A percentile compares a stretch with the other conserved stretches of the same genome.
phyloP scores from a whole-genome alignment of 768 basidiomycete species.

The Lactifluus volemus region DNA sequence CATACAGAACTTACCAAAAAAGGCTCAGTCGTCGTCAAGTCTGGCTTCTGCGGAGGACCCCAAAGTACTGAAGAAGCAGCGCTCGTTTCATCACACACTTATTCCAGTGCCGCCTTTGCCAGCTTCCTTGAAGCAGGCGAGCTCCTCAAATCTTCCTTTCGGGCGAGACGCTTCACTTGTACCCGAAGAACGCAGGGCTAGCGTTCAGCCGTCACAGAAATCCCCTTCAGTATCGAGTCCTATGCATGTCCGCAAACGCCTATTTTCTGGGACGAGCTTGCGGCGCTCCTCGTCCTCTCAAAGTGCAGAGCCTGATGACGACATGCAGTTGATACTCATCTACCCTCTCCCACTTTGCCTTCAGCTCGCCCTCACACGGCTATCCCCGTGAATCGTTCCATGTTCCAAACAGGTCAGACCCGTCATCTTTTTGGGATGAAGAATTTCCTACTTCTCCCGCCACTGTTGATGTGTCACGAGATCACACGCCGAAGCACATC shows the following conservation, averaged over 20 bases:
- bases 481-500: conserved; percentile 56
- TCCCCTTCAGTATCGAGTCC: conserved; percentile 13
- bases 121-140: conserved; percentile 23
- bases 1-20: conserved; percentile 39
- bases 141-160: conserved; percentile 16
- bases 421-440: conserved; percentile 44
- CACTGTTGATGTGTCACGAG: conserved; percentile 30
- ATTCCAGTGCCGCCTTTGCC: conserved; percentile 45
- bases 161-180: conserved; percentile 4
- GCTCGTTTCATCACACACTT: conserved; percentile 54
- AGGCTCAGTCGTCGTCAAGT: conserved; percentile 25
- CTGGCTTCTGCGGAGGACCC: conserved; percentile 27
- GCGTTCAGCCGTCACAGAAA: conserved; percentile 13
- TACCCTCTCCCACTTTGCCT: conserved; percentile 18
- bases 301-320: conserved; percentile 36
- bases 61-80: conserved; percentile 41
- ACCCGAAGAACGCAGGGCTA: conserved; percentile 15
- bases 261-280: conserved; percentile 52
- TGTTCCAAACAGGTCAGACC: background rate
- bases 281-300: conserved; percentile 45
- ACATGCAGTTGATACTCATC: conserved; percentile 45
- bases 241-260: conserved; percentile 38
- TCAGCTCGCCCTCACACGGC: conserved; percentile 2
- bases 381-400: background rate
- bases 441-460: conserved; percentile 29